Base-by-base conservation (phyloP, 177 flowering plant genomes). In the Vitis hybrid region DNA sequence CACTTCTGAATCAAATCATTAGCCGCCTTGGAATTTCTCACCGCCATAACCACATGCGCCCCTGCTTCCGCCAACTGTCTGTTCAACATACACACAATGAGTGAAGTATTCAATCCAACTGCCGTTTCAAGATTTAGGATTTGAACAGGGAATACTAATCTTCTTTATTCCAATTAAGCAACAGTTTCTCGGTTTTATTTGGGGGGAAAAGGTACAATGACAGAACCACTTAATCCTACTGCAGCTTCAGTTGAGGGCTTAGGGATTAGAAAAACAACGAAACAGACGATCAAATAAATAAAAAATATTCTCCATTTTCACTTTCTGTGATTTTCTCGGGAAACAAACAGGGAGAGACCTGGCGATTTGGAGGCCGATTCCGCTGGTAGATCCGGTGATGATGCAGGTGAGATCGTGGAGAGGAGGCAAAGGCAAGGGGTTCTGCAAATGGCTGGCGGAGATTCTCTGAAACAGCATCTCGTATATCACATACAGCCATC, bases 1-100 rank as follows among this genome's bases (percentile, higher is more conserved):
- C 98, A 91, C 62, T 81, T 88, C 74, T 84, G 87, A 58, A 90
- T 87, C 84, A 95, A 77, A 4, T 85, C 98, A 27, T 80, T 73
- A 75, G 94, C 98, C 12, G 84, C 89, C 78, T 85, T 83, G 1
- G 87, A 50, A 50, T 91, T 95, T 74, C 99, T 86, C 21, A 91
- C 97, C 0, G 99, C 98, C 99, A 95, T 91, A n/a, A 95, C 85
- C 35, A 95, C 92, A 78, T 93, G 99, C 10, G 91, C 97, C 56
- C 97, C 98, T 21, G 92, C 69, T 72, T 89, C 89, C n/a, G 98
- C 98, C 81, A 95, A 72, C 78, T 93, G 97, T 83, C 98, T 88
- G 68, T 69, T 54, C 32, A 74, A 56, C 21, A 59, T 64, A 56
- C 35, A 27, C 49, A 70, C 61, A 64, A 27, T 27, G 30, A 27